These are phyloP conservation scores for Pseudopyrenochaeta lycopersici DNA, from an alignment of 2,329 filamentous ascomycete genomes.

Conservation along the genomic window DNA sequence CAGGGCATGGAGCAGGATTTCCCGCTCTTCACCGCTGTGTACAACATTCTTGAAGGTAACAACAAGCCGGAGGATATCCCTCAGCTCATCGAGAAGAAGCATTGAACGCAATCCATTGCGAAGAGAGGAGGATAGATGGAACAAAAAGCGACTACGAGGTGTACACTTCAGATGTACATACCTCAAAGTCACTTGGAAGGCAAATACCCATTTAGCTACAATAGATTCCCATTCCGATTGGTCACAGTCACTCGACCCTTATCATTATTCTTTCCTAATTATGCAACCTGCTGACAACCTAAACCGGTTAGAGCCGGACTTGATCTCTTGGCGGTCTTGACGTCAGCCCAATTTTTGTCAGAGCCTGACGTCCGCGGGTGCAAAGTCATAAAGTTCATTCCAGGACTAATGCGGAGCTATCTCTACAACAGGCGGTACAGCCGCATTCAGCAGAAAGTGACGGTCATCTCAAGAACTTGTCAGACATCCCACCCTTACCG, in stretches of 20 bases:
- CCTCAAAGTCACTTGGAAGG: not conserved
- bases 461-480: not conserved
- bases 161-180: not conserved
- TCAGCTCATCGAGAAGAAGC: constrained; percentile 61
- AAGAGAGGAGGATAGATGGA: not conserved
- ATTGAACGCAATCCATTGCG: constrained; percentile 6
- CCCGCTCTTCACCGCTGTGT: constrained; percentile 90
- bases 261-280: not conserved
- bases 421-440: not conserved
- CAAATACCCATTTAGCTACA: constrained; percentile 1
- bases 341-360: not conserved
- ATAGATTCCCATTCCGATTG: not conserved
- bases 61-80: constrained; percentile 84
- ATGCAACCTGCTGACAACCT: not conserved
- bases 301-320: not conserved
- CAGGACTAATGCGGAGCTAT: not conserved
- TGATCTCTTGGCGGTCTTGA: not conserved
- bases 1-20: constrained; percentile 83
- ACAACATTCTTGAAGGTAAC: constrained; percentile 79
- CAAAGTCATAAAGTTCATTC: not conserved
- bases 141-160: not conserved
- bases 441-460: not conserved
- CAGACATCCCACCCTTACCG: not conserved
- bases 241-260: not conserved
- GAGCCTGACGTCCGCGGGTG: not conserved